Percentiles rank a stretch among this genome's conserved stretches.
Evolutionary conservation across 495 filamentous ascomycete species (phyloP).

Genomic region (Talaromyces adpressus): DNA sequence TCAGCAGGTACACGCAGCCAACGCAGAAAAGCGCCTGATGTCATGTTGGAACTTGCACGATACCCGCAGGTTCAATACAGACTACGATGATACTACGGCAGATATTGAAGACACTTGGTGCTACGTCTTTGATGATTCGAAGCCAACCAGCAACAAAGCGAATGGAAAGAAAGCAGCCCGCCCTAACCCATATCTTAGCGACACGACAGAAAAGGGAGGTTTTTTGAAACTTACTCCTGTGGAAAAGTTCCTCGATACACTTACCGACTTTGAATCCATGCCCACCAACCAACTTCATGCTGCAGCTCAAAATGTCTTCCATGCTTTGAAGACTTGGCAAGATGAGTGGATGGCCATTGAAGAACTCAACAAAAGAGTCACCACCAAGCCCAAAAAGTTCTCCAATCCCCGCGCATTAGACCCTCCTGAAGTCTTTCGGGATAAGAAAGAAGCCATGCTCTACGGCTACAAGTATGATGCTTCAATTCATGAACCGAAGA

Average conservation of each 20-base stretch:
- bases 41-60: slow-evolving; percentile 53
- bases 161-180: slow-evolving; percentile 35
- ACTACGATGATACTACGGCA: slow-evolving; percentile 24
- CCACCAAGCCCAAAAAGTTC: slow-evolving; percentile 28
- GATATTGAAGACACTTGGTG: slow-evolving; percentile 26
- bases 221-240: slow-evolving; percentile 36
- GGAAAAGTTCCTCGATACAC: slow-evolving; percentile 26
- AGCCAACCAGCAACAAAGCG: slow-evolving; percentile 35
- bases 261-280: slow-evolving; percentile 28
- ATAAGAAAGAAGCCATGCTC: slow-evolving; percentile 36
- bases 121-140: slow-evolving; percentile 22
- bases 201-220: slow-evolving; percentile 27
- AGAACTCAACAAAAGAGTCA: slow-evolving; percentile 43
- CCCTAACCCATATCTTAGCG: slow-evolving; percentile 35
- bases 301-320: slow-evolving; percentile 43
- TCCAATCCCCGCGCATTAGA: slow-evolving; percentile 20
- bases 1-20: slow-evolving; percentile 43
- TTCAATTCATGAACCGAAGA: slow-evolving; percentile 7
- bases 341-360: slow-evolving; percentile 57
- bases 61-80: slow-evolving; percentile 36
- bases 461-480: slow-evolving; percentile 36
- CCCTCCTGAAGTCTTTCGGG: slow-evolving; percentile 23
- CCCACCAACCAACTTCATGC: slow-evolving; percentile 44
- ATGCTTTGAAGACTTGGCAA: slow-evolving; percentile 52
- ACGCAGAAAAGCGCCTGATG: slow-evolving; percentile 50